Percentiles rank a stretch among this genome's conserved stretches.
Conservation (phyloP, 257 asterid genomes). For the Capsicum pubescens region DNA sequence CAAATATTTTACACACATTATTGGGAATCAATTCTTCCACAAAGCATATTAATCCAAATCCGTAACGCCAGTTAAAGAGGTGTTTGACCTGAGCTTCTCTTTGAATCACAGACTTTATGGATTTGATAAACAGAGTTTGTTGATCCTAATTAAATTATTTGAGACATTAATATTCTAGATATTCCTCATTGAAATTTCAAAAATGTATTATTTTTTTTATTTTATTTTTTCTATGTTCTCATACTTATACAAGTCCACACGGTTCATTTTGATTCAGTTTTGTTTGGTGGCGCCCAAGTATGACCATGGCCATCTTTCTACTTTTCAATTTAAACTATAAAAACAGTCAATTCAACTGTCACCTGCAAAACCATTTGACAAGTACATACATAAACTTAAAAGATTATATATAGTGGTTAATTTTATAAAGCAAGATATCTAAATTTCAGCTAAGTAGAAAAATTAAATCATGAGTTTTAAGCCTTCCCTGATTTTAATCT, state of each 20-base stretch:
- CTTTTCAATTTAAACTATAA: slow-evolving; percentile 15
- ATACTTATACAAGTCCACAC: background rate
- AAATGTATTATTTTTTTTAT: background rate
- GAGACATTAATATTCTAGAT: background rate
- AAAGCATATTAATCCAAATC: background rate
- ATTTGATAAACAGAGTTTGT: no score
- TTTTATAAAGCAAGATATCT: background rate
- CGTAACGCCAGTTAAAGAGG: background rate
- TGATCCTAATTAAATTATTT: background rate
- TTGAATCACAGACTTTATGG: background rate
- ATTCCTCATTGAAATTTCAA: background rate
- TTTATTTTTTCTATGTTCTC: background rate
- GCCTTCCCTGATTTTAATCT: slow-evolving; percentile 15
- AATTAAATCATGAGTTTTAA: background rate
- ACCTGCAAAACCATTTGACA: background rate
- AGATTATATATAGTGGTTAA: background rate
- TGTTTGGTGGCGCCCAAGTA: background rate
- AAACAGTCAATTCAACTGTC: background rate
- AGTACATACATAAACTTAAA: background rate
- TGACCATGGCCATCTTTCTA: slow-evolving; percentile 20
- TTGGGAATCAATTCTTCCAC: background rate
- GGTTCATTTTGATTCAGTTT: background rate
- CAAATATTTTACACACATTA: background rate
- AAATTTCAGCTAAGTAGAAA: background rate
- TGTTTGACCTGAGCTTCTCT: background rate